These are phyloP conservation scores for Beauveria caledonica DNA, from an alignment of 2,329 filamentous ascomycete genomes.

Conservation along the genomic window DNA sequence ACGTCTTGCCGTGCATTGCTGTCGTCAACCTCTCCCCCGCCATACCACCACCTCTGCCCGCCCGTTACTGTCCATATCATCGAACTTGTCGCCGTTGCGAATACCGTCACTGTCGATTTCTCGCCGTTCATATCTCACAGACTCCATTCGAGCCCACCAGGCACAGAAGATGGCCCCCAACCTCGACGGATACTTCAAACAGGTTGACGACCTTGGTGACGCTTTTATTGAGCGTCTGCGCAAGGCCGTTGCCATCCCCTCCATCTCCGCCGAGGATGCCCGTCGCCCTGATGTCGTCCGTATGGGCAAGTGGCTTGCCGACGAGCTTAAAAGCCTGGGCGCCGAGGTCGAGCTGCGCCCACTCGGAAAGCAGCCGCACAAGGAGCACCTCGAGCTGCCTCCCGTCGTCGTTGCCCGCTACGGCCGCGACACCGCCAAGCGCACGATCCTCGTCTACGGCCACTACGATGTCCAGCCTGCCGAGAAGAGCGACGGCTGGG, in stretches of 20 bases:
- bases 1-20: conserved; percentile 10
- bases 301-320: conserved; percentile 88
- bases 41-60: not conserved
- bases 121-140: conserved; percentile 41
- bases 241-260: conserved; percentile 92
- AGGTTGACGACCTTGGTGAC: conserved; percentile 73
- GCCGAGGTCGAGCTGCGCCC: conserved; percentile 80
- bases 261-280: conserved; percentile 84
- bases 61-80: not conserved
- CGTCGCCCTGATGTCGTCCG: conserved; percentile 86
- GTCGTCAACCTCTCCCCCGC: conserved; percentile 7
- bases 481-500: conserved; percentile 88
- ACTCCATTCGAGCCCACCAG: conserved; percentile 48
- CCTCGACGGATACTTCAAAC: conserved; percentile 85
- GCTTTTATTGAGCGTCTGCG: conserved; percentile 84
- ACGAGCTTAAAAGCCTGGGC: conserved; percentile 74
- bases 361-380: conserved; percentile 85
- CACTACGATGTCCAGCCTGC: conserved; percentile 99
- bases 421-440: conserved; percentile 84
- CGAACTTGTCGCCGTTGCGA: not conserved
- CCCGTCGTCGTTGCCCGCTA: conserved; percentile 90
- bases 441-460: conserved; percentile 92
- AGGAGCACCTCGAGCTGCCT: conserved; percentile 83
- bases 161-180: conserved; percentile 77
- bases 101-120: not conserved